These are phyloP conservation scores for Capniomyces stellatus DNA, from an alignment of 371 early-diverging fungal genomes.

Conservation along the genomic window DNA sequence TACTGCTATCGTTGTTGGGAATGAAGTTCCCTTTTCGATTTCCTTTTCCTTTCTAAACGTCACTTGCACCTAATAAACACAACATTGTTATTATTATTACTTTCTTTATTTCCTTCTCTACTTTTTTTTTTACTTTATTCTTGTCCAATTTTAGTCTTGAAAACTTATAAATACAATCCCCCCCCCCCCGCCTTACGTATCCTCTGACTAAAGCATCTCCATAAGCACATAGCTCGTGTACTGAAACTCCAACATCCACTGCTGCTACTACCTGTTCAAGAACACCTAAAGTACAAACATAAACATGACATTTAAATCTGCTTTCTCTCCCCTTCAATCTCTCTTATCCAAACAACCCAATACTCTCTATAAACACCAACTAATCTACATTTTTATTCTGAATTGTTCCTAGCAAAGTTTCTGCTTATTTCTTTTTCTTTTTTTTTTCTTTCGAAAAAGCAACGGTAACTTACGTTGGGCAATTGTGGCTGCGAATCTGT, in stretches of 20 bases:
- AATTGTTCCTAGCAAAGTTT: too few species aligned
- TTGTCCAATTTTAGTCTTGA: too few species aligned
- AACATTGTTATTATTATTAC: background rate
- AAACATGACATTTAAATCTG: too few species aligned
- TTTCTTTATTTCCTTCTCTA: too few species aligned
- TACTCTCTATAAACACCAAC: too few species aligned
- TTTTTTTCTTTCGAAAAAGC: too few species aligned
- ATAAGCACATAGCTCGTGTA: constrained; percentile 51
- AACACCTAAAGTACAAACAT: constrained; percentile 13
- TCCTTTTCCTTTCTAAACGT: constrained; percentile 42
- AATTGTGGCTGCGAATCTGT: background rate
- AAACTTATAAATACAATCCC: constrained; percentile 14
- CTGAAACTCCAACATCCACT: constrained; percentile 37
- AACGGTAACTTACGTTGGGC: background rate
- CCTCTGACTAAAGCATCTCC: constrained; percentile 57
- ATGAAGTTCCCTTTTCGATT: constrained; percentile 65
- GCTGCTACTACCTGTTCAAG: constrained; percentile 36
- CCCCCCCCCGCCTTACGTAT: constrained; percentile 23
- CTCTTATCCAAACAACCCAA: too few species aligned
- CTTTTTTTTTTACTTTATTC: too few species aligned
- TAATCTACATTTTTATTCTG: too few species aligned
- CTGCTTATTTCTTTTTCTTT: too few species aligned
- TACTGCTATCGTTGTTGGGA: constrained; percentile 66
- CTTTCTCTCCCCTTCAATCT: too few species aligned
- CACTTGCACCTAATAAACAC: constrained; percentile 34